Evolutionary conservation across 2,329 filamentous ascomycete species (phyloP), one percentile per base, ranked within the genome.

Genomic region (Aspergillus hortae): DNA sequence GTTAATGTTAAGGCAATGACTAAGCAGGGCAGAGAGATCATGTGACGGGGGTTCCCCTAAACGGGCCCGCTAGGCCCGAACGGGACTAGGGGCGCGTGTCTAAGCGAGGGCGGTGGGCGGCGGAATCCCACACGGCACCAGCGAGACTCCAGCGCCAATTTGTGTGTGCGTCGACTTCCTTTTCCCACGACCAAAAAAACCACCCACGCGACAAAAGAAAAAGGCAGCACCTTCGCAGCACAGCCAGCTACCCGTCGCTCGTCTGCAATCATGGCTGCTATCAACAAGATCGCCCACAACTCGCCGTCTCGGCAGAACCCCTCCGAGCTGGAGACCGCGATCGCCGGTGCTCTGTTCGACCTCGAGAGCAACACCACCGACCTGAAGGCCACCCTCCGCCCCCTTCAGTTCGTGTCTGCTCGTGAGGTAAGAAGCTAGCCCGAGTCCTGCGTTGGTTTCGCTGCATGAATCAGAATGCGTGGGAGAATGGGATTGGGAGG

Each of bases 351-450:
- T 81, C 90, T 99, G 65, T 95, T 88, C 84, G 94, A 99, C 75
- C 90, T 99, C 80, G 94, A 99, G 90, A 92, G 87, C 83, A 96
- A 96, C 87, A 96, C 94, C 74, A 83, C 91, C 77, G 94, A 99
- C 81, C 89, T 99, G 81, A 95, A 92, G 89, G 85, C 85, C 73
- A 88, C 91, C 69, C 88, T 99, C 75, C 88, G 94, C 75, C 94
- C 94, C 78, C 87, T 99, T 80, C 94, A 99, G 86, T 92, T 99
- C 80, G 90, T 95, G 77, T 95, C 90, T 81, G 94, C 94, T 77
- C 90, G 92, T 80, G 94, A 99, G 92, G 94, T 99, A 88, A 91
- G 91, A 62, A n/a, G 11, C 40, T 42, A 19, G 40, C 15, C 59
- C 59, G 38, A 11, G 11, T 44, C 14, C 33, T 44, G 47, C 19